These are phyloP conservation scores for Aspergillus fumigatus DNA, from an alignment of 2,329 filamentous ascomycete species.

Conservation along the genomic window DNA sequence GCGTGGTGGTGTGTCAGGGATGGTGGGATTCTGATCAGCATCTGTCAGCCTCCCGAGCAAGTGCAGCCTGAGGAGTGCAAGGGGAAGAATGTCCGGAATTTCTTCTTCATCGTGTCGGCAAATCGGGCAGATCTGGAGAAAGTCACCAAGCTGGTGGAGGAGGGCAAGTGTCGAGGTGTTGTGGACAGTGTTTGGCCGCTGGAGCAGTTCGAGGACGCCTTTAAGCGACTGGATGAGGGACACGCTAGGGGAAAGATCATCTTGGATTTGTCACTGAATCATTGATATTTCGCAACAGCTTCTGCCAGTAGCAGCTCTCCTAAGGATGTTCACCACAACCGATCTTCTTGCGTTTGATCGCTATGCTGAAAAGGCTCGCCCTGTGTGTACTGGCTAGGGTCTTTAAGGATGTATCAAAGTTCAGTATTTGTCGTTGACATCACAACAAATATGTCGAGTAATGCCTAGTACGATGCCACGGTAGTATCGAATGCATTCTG, in stretches of 20 bases:
- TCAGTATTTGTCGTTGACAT: not conserved
- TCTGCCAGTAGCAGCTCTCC: too few species aligned
- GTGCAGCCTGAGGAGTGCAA: constrained; percentile 24
- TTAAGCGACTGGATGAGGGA: constrained; percentile 36
- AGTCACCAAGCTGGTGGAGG: constrained; percentile 38
- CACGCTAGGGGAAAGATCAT: constrained; percentile 44
- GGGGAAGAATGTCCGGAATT: constrained; percentile 25
- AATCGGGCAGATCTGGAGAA: constrained; percentile 32
- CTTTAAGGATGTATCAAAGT: not conserved
- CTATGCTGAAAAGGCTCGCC: not conserved
- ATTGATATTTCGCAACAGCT: not conserved
- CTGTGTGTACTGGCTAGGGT: not conserved
- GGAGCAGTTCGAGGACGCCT: constrained; percentile 38
- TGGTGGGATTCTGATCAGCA: constrained; percentile 36
- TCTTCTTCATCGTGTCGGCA: constrained; percentile 43
- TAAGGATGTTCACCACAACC: not conserved
- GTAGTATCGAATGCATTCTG: not conserved
- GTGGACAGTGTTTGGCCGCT: constrained; percentile 42
- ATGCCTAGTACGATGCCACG: not conserved
- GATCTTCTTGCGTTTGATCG: not conserved
- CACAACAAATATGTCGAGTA: not conserved
- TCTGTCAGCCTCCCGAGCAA: constrained; percentile 34
- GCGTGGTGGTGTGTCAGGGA: constrained; percentile 41
- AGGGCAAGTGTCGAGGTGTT: constrained; percentile 29
- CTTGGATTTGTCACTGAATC: constrained; percentile 23